Evolutionary conservation across 208 protist species (phyloP), one percentile per base, ranked within the genome.

Genomic region (Borovskyia barvae): DNA sequence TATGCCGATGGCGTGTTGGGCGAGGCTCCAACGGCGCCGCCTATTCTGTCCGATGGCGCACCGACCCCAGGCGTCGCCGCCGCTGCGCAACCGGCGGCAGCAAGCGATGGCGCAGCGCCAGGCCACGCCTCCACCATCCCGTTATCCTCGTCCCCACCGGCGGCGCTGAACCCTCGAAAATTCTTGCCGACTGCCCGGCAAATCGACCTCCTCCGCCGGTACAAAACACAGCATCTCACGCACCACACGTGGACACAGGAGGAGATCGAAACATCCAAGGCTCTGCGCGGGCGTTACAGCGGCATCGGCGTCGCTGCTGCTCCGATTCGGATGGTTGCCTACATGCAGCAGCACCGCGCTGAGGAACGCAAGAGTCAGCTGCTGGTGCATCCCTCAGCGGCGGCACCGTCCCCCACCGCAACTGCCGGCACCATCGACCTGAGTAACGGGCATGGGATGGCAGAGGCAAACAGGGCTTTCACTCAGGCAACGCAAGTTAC

Each of bases 111-210:
- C 15, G 14, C 28, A 32, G 22, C 41, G 4, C 25, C 19, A 0
- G 11, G 1, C 14, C 26, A 2, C 14, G 19, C 8, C 0, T 35
- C 45, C 4, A 29, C 35, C n/a, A 5, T 15, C 4, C 33, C 33
- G 33, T 8, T 33, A 17, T 19, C 36, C 14, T 6, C 39, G 36
- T 28, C 33, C 26, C 14, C 52, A 25, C 2, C 52, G 35, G 26
- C 35, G 17, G 26, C 70, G 4, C 28, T 62, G 5, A 41, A 76
- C 39, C 58, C 48, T 5, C 66, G 78, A 26, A n/a, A 48, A 0
- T 82, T 74, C 42, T 55, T 90, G 15, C 83, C 83, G 4, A 87
- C 73, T 2, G 17, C 39, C 3, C 47, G 75, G 24, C 74, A 85
- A 63, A 71, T 87, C 4, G 43, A 35, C 28, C 22, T 74, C 36